phyloP scores from a whole-genome alignment of 2,329 filamentous ascomycete species.

The Fusarium dimerum region DNA sequence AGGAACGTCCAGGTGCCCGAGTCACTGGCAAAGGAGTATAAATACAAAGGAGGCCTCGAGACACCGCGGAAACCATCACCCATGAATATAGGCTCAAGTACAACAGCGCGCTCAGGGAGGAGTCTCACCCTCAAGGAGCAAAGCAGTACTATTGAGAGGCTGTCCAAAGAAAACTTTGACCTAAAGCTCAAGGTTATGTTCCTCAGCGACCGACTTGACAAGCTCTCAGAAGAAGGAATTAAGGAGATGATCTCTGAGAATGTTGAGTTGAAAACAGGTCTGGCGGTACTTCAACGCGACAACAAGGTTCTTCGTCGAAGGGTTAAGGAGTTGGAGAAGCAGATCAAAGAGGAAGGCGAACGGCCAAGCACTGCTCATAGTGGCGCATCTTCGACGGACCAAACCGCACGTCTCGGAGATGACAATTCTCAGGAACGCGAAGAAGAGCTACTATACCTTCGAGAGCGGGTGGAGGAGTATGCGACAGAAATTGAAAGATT shows the following conservation, averaged over 20 bases:
- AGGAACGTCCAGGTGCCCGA: constrained; percentile 90
- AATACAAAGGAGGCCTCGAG: constrained; percentile 67
- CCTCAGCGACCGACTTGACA: constrained; percentile 87
- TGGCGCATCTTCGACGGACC: constrained; percentile 57
- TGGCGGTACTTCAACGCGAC: constrained; percentile 87
- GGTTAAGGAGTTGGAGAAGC: constrained; percentile 84
- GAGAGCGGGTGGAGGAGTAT: constrained; percentile 83
- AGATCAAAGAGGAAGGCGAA: constrained; percentile 66
- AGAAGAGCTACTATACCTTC: constrained; percentile 81
- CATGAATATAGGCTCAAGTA: constrained; percentile 43
- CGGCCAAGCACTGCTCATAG: constrained; percentile 62
- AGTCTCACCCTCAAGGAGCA: constrained; percentile 94
- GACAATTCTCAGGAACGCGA: constrained; percentile 70
- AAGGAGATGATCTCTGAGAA: constrained; percentile 99
- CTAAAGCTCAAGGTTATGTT: constrained; percentile 98
- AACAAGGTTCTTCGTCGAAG: constrained; percentile 80
- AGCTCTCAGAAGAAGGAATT: constrained; percentile 91
- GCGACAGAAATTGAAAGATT: constrained; percentile 82
- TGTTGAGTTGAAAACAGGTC: constrained; percentile 88
- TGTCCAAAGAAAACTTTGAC: constrained; percentile 98
- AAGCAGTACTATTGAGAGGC: constrained; percentile 91
- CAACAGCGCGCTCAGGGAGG: constrained; percentile 58
- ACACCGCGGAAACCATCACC: constrained; percentile 60
- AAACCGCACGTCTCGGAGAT: constrained; percentile 56
- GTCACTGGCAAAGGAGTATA: constrained; percentile 83